Evolutionary conservation across 2,329 filamentous ascomycete genomes (phyloP), one percentile per base, ranked within the genome.

Genomic region (Penicillium sp.): DNA sequence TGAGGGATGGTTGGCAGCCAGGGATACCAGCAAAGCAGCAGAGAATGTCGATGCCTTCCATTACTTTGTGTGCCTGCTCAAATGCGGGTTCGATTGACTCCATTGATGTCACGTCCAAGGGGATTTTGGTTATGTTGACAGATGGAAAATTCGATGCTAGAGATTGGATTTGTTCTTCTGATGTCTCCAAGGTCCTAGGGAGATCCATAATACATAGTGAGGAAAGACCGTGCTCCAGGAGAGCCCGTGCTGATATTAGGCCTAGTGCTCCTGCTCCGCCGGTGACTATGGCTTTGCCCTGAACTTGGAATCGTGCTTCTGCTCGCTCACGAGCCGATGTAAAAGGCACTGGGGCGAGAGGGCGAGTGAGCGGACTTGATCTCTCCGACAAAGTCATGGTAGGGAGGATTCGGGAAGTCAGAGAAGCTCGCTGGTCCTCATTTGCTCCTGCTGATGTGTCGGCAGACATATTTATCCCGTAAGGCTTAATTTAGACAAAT

Each of bases 21-120:
- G 90, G 88, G 0, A 91, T 80, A 6, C 88, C 88, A 0, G 86
- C 88, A 63, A 89, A 88, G 61, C 82, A 86, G 58, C 84, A 78
- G 2, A 88, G 72, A 25, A 82, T 80, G 57, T 83, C 76, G 3
- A 88, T 66, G 18, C 73, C 72, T 2, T 82, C 82, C 3, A 86
- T 72, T 2, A 70, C 38, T 1, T 55, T 50, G 4, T 55, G 51
- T 7, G 64, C 61, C 10, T 57, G 42, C 37, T 60, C 50, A 21
- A 69, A 61, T 3, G 65, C 66, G 2, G 48, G 42, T 25, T 60
- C 42, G 25, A 72, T 58, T 7, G 46, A 62, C 2, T 67, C 69
- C 34, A 78, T 78, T 44, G 82, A 77, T 0, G 85, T 86, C 2
- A 89, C 83, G 61, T 90, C 82, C 21, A 87, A 81, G 8, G 74